A percentile compares a stretch with the other conserved stretches of the same genome.
Conservation (phyloP, 78 protist genomes). For the Pelomyxa schiedti region DNA sequence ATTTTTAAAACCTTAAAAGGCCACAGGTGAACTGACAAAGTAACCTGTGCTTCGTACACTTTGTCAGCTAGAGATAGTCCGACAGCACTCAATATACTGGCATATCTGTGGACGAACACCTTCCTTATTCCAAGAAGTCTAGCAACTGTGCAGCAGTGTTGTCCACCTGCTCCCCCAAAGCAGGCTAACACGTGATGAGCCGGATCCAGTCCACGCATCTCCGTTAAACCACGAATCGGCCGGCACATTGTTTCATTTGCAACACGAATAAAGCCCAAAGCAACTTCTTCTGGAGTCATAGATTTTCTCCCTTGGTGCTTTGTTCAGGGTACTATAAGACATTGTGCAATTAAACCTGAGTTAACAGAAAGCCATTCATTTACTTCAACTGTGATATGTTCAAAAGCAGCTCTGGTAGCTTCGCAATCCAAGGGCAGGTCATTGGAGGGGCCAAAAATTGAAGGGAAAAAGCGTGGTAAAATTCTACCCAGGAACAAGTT, state of each 20-base stretch:
- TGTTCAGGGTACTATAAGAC: too few species aligned
- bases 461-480: slow-evolving; percentile 72
- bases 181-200: slow-evolving; percentile 63
- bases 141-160: slow-evolving; percentile 90
- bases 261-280: slow-evolving; percentile 73
- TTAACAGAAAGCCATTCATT: not conserved
- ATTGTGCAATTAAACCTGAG: too few species aligned
- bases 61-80: slow-evolving; percentile 80
- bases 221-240: slow-evolving; percentile 78
- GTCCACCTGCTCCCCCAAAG: slow-evolving; percentile 95
- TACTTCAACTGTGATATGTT: slow-evolving; percentile 28
- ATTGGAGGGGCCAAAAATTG: slow-evolving; percentile 73
- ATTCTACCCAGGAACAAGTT: slow-evolving; percentile 77
- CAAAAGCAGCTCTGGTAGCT: slow-evolving; percentile 21
- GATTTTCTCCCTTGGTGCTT: too few species aligned
- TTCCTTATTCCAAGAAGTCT: slow-evolving; percentile 61
- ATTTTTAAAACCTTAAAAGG: not conserved
- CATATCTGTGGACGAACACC: slow-evolving; percentile 59
- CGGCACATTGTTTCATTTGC: slow-evolving; percentile 93
- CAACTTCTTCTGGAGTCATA: slow-evolving; percentile 63
- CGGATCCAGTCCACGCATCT: slow-evolving; percentile 63
- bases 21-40: too few species aligned
- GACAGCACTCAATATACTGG: slow-evolving; percentile 75
- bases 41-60: slow-evolving; percentile 34
- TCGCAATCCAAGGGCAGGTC: slow-evolving; percentile 70